These are phyloP conservation scores for Vanderwaltozyma polyspora DNA, from an alignment of 805 yeast genomes.

Conservation along the genomic window DNA sequence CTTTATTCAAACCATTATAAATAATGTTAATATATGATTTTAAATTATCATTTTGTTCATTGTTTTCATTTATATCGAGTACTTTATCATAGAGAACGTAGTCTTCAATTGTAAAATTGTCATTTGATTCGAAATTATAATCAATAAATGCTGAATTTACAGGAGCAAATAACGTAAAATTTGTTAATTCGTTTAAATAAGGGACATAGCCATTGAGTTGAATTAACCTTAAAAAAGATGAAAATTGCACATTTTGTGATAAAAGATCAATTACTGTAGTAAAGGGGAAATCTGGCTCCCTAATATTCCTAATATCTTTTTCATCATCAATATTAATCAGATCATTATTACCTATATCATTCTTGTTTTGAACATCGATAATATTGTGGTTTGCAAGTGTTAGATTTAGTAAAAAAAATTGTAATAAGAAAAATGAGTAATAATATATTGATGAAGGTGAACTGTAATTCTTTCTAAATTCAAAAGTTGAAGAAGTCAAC, in stretches of 20 bases:
- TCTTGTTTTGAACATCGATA: neutral
- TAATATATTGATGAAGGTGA: too few relatives aligned
- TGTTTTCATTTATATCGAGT: conserved; percentile 19
- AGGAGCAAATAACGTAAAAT: conserved; percentile 72
- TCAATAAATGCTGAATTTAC: conserved; percentile 60
- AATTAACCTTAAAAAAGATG: conserved; percentile 46
- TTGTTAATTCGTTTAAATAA: conserved; percentile 41
- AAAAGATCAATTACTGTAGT: conserved; percentile 48
- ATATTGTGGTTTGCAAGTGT: too few relatives aligned
- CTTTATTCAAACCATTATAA: neutral
- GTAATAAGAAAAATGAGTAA: too few relatives aligned
- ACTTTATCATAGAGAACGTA: conserved; percentile 28
- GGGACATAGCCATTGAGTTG: conserved; percentile 59
- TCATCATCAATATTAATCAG: neutral
- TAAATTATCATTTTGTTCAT: conserved; percentile 5
- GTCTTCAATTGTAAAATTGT: conserved; percentile 14
- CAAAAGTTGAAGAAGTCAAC: too few relatives aligned
- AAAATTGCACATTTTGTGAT: conserved; percentile 57
- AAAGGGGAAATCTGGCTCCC: neutral
- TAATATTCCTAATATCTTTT: neutral
- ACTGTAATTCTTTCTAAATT: too few relatives aligned
- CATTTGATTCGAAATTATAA: neutral
- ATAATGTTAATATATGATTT: conserved; percentile 1
- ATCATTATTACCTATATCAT: too few relatives aligned
- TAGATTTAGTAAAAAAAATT: too few relatives aligned